Evolutionary conservation across 108 stramenopile genomes (phyloP), one percentile per base, ranked within the genome.

Genomic region (Seminavis robusta): DNA sequence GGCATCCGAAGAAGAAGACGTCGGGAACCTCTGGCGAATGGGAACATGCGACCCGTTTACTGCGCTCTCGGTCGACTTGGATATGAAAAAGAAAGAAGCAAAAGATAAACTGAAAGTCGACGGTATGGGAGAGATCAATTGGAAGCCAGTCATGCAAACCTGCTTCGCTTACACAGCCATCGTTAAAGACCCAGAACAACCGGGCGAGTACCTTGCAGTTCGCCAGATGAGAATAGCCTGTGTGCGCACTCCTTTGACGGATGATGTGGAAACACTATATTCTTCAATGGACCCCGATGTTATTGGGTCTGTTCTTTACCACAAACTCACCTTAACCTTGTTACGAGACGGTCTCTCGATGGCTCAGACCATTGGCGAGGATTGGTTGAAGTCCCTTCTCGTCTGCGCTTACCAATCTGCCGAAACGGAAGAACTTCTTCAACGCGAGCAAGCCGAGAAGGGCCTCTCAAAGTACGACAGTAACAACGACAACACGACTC

Each of bases 111-210:
- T 58, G 4, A 29, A 33, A 15, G 50, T 72, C 29, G 54, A 62
- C 9, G 62, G 61, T 2, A 36, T 61, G 30, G 71, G 64, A 4
- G 57, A 61, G 30, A 62, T 83, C 5, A 30, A 43, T 13, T 15
- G 69, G 6, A 56, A 56, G 33, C 77, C 82, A 0, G 54, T 69
- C 13, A 23, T 83, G 8, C 82, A 83, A 48, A 61, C 61, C 4
- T 73, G 77, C 31, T 54, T 73, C 40, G 74, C 74, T 16, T 83
- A 69, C 42, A 83, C 77, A 20, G 48, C 55, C 34, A 58, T 79
- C 42, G 72, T 60, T 40, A 30, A 34, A 8, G 56, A 65, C 28
- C 34, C 26, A 1, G 29, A 10, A 4, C 20, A 17, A n/a, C n/a
- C n/a, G n/a, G 25, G 36, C 24, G 37, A 54, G 11, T 68, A 63